phyloP scores from a whole-genome alignment of 257 asterid genomes.

The Ehretia macrophylla region DNA sequence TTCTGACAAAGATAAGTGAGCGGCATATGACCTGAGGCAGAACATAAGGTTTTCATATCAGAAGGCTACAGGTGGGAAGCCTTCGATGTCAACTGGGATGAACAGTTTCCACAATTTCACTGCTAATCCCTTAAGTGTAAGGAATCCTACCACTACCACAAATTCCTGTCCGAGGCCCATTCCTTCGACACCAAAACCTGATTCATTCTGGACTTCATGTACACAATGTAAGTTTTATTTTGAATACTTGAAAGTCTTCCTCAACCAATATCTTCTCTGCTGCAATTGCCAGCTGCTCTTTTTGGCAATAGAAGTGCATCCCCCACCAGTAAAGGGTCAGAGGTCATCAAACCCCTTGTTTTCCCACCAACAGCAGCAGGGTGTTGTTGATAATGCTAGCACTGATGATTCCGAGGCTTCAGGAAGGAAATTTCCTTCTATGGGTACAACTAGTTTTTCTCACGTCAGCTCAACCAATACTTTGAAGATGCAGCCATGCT shows the following conservation, averaged over 20 bases:
- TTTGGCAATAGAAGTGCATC: slow-evolving; percentile 38
- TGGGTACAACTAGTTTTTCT: slow-evolving; percentile 11
- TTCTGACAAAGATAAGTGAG: slow-evolving; percentile 43
- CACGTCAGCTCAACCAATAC: background rate
- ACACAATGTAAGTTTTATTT: slow-evolving; percentile 29
- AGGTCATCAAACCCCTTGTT: slow-evolving; percentile 9
- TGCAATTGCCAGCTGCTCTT: slow-evolving; percentile 40
- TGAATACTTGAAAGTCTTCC: slow-evolving; percentile 30
- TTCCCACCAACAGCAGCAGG: slow-evolving; percentile 5
- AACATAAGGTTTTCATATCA: slow-evolving; percentile 16
- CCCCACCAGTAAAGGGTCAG: slow-evolving; percentile 22
- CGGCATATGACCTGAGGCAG: slow-evolving; percentile 31
- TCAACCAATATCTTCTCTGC: slow-evolving; percentile 43
- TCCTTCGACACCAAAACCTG: slow-evolving; percentile 16
- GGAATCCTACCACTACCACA: slow-evolving; percentile 3
- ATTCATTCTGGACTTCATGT: slow-evolving; percentile 66
- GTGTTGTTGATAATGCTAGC: slow-evolving; percentile 2
- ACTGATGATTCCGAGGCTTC: slow-evolving; percentile 12
- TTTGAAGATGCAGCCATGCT: background rate
- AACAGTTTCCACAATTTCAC: slow-evolving; percentile 6
- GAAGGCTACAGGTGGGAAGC: slow-evolving; percentile 6
- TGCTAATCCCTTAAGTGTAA: slow-evolving; percentile 20
- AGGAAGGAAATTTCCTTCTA: slow-evolving; percentile 13
- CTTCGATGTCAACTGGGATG: slow-evolving; percentile 15
- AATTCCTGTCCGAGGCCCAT: slow-evolving; percentile 16